These are phyloP conservation scores for Chrysopogon serrulatus DNA, from an alignment of 176 grass and related monocot species.

Conservation along the genomic window DNA sequence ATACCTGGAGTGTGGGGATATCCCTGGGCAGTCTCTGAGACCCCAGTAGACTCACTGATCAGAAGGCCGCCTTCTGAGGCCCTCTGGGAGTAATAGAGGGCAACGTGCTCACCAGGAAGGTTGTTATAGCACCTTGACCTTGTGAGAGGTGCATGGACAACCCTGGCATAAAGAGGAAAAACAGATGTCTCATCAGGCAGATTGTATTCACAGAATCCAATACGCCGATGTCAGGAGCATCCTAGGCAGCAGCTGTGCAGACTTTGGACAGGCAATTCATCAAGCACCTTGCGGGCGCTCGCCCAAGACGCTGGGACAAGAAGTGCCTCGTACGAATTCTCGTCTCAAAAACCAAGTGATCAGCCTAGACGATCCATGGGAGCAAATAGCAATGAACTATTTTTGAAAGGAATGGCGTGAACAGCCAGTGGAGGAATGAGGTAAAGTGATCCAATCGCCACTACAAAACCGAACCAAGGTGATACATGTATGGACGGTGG, in stretches of 20 bases:
- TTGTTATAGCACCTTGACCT: conserved; percentile 27
- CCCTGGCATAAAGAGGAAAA: conserved; percentile 4
- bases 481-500: not conserved
- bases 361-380: not conserved
- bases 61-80: conserved; percentile 31
- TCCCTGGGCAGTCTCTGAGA: conserved; percentile 41
- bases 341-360: not conserved
- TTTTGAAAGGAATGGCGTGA: not conserved
- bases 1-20: conserved; percentile 44
- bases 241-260: not conserved
- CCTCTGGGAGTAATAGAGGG: conserved; percentile 44
- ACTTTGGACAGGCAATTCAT: conserved; percentile 3
- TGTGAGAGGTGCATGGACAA: conserved; percentile 29
- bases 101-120: conserved; percentile 26
- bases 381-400: not conserved
- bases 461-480: not conserved
- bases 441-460: not conserved
- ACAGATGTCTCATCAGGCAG: not conserved
- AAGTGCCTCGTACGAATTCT: not conserved
- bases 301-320: not conserved
- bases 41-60: conserved; percentile 34
- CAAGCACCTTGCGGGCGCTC: conserved; percentile 1
- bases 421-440: not conserved
- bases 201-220: not conserved
- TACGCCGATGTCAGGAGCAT: not conserved